phyloP scores from a whole-genome alignment of 495 filamentous ascomycete species.

The Neurospora sp. region DNA sequence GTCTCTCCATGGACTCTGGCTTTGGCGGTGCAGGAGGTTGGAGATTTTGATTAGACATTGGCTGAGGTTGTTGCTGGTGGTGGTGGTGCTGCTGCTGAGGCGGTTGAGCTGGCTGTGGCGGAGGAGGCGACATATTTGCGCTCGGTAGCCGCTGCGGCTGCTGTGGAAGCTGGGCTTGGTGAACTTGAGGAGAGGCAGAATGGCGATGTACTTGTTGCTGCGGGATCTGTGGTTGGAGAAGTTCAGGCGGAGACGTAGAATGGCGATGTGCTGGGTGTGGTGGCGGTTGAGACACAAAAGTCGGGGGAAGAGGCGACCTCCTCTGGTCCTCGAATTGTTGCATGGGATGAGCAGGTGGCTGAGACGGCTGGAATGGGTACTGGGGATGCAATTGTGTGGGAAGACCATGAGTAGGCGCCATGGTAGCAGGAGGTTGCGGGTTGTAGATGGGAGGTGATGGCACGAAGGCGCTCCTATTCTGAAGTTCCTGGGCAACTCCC shows the following conservation, averaged over 20 bases:
- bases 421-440: constrained; percentile 48
- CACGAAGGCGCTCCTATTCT: constrained; percentile 75
- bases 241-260: constrained; percentile 27
- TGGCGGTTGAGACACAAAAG: constrained; percentile 38
- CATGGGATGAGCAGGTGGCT: constrained; percentile 30
- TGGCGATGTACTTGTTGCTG: constrained; percentile 45
- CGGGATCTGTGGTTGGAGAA: constrained; percentile 34
- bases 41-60: constrained; percentile 16
- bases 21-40: constrained; percentile 38
- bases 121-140: constrained; percentile 26
- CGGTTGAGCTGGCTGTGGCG: constrained; percentile 12
- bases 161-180: constrained; percentile 24
- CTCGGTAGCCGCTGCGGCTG: constrained; percentile 24
- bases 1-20: constrained; percentile 24
- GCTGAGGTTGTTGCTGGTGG: constrained; percentile 14
- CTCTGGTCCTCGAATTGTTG: constrained; percentile 62
- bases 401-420: constrained; percentile 35
- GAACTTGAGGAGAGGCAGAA: constrained; percentile 28
- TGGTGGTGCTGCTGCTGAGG: constrained; percentile 25
- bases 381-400: constrained; percentile 45
- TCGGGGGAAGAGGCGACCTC: constrained; percentile 50
- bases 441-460: constrained; percentile 79
- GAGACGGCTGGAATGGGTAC: constrained; percentile 28
- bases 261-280: constrained; percentile 9
- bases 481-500: not conserved